Evolutionary conservation across 306 rosid species (phyloP).

Genomic region (Lotus japonicus): DNA sequence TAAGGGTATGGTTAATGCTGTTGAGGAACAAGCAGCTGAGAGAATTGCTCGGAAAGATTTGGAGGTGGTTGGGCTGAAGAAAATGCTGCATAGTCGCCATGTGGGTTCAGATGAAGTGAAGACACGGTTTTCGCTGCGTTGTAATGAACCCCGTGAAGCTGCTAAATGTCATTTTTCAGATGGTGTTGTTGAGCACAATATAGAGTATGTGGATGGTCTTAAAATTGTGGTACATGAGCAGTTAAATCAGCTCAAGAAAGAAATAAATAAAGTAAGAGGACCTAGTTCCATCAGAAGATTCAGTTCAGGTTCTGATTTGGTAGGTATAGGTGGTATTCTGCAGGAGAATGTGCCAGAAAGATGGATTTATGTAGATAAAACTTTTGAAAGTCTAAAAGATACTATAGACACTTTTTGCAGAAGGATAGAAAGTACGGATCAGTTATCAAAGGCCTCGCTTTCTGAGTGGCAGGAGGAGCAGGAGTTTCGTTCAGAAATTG

Average conservation of each 20-base stretch:
- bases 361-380: conserved; percentile 42
- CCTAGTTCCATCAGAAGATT: conserved; percentile 35
- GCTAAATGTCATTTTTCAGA: conserved; percentile 6
- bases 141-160: conserved; percentile 16
- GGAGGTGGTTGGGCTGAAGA: conserved; percentile 59
- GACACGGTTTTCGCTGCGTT: conserved; percentile 9
- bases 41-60: conserved; percentile 59
- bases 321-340: conserved; percentile 64
- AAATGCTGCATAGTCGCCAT: conserved; percentile 26
- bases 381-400: conserved; percentile 39
- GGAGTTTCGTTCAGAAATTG: conserved; percentile 61
- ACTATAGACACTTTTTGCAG: conserved; percentile 32
- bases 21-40: conserved; percentile 66
- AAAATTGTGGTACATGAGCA: conserved; percentile 33
- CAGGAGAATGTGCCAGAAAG: conserved; percentile 48
- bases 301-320: conserved; percentile 49
- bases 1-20: conserved; percentile 71
- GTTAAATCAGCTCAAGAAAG: conserved; percentile 57
- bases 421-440: conserved; percentile 38
- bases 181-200: conserved; percentile 22
- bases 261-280: conserved; percentile 46
- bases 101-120: conserved; percentile 30
- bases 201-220: conserved; percentile 35
- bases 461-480: conserved; percentile 63
- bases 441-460: conserved; percentile 35